Evolutionary conservation across 495 filamentous ascomycete genomes (phyloP).

Genomic region (Penicillium goetzii): DNA sequence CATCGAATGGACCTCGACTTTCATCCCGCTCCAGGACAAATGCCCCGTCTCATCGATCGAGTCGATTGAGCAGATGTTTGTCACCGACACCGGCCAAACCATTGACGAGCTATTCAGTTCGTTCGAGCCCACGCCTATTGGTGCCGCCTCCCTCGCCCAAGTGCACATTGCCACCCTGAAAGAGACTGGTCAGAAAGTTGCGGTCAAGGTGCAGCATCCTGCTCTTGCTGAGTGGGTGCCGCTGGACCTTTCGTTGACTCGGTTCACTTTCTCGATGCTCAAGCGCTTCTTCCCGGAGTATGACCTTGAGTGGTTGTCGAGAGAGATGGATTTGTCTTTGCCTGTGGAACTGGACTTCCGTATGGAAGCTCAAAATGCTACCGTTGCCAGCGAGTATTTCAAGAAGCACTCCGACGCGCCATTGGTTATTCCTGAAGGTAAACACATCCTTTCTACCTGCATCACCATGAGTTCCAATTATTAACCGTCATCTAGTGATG

Average conservation of each 20-base stretch:
- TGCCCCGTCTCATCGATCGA: conserved; percentile 93
- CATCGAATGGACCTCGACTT: conserved; percentile 91
- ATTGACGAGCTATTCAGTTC: conserved; percentile 81
- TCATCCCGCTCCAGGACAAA: conserved; percentile 93
- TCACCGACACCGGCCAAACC: conserved; percentile 77
- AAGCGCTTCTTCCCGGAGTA: conserved; percentile 97
- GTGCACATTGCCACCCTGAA: conserved; percentile 89
- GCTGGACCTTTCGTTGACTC: conserved; percentile 83
- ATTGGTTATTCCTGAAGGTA: conserved; percentile 79
- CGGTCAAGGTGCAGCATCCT: conserved; percentile 97
- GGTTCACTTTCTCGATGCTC: conserved; percentile 85
- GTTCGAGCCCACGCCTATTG: conserved; percentile 80
- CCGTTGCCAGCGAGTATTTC: conserved; percentile 78
- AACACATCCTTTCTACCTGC: neutral
- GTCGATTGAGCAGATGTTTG: conserved; percentile 84
- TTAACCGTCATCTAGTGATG: conserved; percentile 58
- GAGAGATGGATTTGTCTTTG: conserved; percentile 88
- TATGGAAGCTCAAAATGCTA: conserved; percentile 85
- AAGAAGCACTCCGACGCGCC: conserved; percentile 67
- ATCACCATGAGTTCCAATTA: neutral
- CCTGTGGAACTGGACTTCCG: conserved; percentile 92
- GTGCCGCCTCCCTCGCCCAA: conserved; percentile 92
- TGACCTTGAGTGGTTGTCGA: conserved; percentile 92
- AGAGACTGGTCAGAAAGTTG: conserved; percentile 86
- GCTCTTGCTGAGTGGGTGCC: conserved; percentile 87